Evolutionary conservation across 257 asterid species (phyloP).

Genomic region (Capsicum pubescens): DNA sequence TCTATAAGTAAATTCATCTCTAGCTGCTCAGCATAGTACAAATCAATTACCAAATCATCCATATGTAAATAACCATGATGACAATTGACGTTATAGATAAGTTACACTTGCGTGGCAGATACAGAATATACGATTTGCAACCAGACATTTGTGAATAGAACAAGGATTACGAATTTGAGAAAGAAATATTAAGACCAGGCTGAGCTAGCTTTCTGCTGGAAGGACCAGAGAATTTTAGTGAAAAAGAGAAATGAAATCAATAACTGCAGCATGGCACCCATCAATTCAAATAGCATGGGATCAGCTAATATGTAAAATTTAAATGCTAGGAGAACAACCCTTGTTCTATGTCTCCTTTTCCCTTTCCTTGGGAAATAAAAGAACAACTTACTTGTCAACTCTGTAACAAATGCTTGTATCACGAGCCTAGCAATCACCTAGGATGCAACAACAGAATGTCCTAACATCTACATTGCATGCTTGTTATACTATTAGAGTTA

Average conservation of each 20-base stretch:
- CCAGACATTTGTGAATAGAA: neutral
- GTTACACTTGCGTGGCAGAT: neutral
- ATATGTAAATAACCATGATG: slow-evolving; percentile 9
- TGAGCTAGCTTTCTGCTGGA: neutral
- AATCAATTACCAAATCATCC: neutral
- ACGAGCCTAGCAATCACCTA: neutral
- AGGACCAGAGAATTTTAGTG: neutral
- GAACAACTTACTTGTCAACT: neutral
- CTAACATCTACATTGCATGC: neutral
- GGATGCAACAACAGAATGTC: neutral
- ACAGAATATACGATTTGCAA: neutral
- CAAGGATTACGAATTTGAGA: neutral
- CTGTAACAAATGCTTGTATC: neutral
- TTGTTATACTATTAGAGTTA: neutral
- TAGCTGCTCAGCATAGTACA: neutral
- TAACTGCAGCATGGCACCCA: neutral
- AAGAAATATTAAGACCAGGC: neutral
- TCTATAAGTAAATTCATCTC: neutral
- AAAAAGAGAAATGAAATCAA: neutral
- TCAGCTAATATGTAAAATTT: neutral
- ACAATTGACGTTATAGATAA: neutral
- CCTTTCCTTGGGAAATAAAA: neutral
- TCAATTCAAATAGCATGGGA: neutral
- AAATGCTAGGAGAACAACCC: neutral
- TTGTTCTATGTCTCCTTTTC: neutral